These are phyloP conservation scores for Aspergillus terreus DNA, from an alignment of 2,329 filamentous ascomycete species.

Conservation along the genomic window DNA sequence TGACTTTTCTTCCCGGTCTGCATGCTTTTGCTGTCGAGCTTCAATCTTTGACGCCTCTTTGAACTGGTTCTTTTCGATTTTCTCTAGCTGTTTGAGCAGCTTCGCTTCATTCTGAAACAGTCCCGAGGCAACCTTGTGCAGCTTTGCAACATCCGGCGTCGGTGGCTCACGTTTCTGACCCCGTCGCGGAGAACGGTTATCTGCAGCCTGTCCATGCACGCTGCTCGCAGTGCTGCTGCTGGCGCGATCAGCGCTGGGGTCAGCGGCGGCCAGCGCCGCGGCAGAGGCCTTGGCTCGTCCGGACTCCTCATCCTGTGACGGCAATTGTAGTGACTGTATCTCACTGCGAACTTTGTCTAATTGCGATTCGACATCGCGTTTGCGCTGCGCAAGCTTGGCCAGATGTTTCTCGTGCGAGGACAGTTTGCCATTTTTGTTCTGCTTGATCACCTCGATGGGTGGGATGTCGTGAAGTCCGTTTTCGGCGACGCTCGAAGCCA, in stretches of 20 bases:
- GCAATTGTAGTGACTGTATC: constrained; percentile 25
- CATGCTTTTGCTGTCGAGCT: constrained; percentile 33
- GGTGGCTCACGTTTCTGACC: constrained; percentile 5
- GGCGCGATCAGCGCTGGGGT: constrained; percentile 16
- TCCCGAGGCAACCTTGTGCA: constrained; percentile 27
- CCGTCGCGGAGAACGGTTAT: constrained; percentile 10
- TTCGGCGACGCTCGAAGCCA: constrained; percentile 15
- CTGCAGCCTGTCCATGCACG: constrained; percentile 2
- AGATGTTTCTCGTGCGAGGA: constrained; percentile 42
- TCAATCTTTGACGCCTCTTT: constrained; percentile 41
- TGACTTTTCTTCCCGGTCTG: constrained; percentile 42
- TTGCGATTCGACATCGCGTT: constrained; percentile 36
- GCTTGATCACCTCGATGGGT: constrained; percentile 22
- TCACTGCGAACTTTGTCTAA: constrained; percentile 34
- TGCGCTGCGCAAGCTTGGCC: constrained; percentile 39
- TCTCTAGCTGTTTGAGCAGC: constrained; percentile 36
- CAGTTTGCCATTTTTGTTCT: constrained; percentile 28
- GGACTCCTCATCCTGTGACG: constrained; percentile 1
- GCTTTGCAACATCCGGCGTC: constrained; percentile 19
- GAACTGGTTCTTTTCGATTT: constrained; percentile 39
- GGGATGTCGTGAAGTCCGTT: constrained; percentile 17
- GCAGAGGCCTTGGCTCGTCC: constrained; percentile 11
- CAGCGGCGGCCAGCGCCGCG: constrained; percentile 10
- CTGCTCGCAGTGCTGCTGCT: constrained; percentile 14
- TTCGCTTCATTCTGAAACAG: constrained; percentile 34